Base-by-base conservation (phyloP, 352 stramenopile genomes). In the Phytophthora quininea region DNA sequence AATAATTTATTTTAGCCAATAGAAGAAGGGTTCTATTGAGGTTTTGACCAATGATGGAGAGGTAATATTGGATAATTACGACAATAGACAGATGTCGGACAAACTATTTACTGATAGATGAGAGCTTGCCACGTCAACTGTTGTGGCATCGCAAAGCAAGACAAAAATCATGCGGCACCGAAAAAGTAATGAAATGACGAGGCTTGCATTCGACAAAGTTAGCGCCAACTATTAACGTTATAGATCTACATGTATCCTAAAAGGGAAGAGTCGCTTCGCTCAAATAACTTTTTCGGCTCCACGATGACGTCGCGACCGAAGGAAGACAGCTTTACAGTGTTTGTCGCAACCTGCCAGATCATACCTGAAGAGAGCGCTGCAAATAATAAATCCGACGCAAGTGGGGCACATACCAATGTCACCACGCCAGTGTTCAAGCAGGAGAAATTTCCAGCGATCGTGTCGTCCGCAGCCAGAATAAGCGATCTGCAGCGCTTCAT, bases 281-380 rank as follows among this genome's bases (percentile, higher is more conserved):
- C 38, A 46, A 24, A 24, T 24, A 24, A 24, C 19, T 24, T 24
- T 24, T 24, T 24, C 19, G 19, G 19, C 19, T 24, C 19, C 19
- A 59, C 58, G 50, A 64, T 62, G 40, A 48, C 4, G 7, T 37
- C 29, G n/a, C 30, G 38, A 27, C 10, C 3, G 1, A 69, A 62
- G 15, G 31, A 56, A 3, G 38, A 67, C 6, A 61, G 31, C 14
- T 76, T 91, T 61, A 89, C 79, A 14, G 76, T 91, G 8, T 88
- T 79, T 40, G 80, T 91, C 2, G 79, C 77, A 15, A 89, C 80
- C 6, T 91, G 82, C 47, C 82, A 91, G 71, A 35, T 78, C 45
- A 29, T 76, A 4, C 42, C 61, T 9, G 42, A 64, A 27, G 35
- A 58, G 58, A 53, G 14, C 30, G 64, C 46, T 53, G 49, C 24